Percentiles rank a stretch among this genome's conserved stretches.
phyloP scores from a whole-genome alignment of 2,329 filamentous ascomycete species.

The Aschersonia sp. region DNA sequence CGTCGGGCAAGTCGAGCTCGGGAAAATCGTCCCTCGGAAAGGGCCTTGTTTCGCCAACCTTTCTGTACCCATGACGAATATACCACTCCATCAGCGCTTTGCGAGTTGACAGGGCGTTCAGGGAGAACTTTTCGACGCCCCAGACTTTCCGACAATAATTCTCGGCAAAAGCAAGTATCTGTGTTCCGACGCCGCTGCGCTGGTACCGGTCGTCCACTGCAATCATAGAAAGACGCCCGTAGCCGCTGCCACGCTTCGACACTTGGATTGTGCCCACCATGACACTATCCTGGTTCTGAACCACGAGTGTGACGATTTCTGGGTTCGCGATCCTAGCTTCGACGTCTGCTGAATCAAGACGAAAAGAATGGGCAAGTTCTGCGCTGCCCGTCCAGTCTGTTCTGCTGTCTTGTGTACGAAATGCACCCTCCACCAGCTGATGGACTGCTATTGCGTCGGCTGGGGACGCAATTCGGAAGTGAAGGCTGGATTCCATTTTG shows the following conservation, averaged over 20 bases:
- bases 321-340: constrained; percentile 1
- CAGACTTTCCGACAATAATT: constrained; percentile 14
- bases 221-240: constrained; percentile 18
- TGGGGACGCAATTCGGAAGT: not conserved
- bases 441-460: constrained; percentile 1
- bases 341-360: constrained; percentile 3
- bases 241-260: constrained; percentile 8
- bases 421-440: not conserved
- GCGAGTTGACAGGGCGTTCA: constrained; percentile 20
- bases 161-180: constrained; percentile 16
- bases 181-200: constrained; percentile 16
- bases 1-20: constrained; percentile 10
- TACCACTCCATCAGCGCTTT: constrained; percentile 21
- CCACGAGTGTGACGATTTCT: constrained; percentile 5
- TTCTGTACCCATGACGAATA: constrained; percentile 15
- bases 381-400: constrained; percentile 1
- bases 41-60: constrained; percentile 17
- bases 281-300: not conserved
- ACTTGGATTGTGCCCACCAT: constrained; percentile 11
- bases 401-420: not conserved
- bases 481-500: not conserved
- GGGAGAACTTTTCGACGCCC: constrained; percentile 12
- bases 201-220: constrained; percentile 18
- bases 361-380: not conserved
- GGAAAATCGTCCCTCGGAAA: constrained; percentile 14